Conservation (phyloP, 306 rosid species). For the Quercus parvula region DNA sequence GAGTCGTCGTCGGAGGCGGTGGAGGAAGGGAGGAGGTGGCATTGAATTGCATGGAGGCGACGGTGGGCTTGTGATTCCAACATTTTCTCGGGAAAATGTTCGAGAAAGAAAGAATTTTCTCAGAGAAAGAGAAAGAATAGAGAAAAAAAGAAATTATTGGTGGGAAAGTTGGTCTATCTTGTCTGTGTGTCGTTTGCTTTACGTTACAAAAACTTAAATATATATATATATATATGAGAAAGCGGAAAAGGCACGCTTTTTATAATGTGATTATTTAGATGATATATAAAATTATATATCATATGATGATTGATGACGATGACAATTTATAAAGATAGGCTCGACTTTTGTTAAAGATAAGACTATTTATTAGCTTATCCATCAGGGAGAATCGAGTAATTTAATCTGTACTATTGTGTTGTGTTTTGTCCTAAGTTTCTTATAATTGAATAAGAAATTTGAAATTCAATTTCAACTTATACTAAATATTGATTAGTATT, state of each 20-base stretch:
- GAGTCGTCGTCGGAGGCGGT: conserved; percentile 36
- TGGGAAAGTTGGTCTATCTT: conserved; percentile 1
- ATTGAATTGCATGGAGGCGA: conserved; percentile 61
- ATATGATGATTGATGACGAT: neutral
- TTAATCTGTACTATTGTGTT: fast-evolving
- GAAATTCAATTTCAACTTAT: fast-evolving
- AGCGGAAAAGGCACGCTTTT: neutral
- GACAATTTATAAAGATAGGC: neutral
- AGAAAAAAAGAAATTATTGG: neutral
- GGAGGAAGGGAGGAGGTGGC: conserved; percentile 36
- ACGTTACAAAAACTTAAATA: neutral
- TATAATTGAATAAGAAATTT: fast-evolving
- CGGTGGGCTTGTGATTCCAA: conserved; percentile 73
- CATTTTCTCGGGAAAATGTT: neutral
- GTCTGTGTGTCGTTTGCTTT: neutral
- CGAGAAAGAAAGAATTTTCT: neutral
- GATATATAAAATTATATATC: too few relatives aligned
- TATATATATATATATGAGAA: too few relatives aligned
- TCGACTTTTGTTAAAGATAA: too few relatives aligned
- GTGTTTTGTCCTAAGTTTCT: too few relatives aligned
- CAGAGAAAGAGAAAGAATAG: neutral
- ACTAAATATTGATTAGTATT: fast-evolving
- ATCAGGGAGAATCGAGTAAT: too few relatives aligned
- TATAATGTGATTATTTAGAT: neutral
- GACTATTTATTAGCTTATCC: too few relatives aligned